Percentiles rank a stretch among this genome's conserved stretches.
Evolutionary conservation across 2,329 filamentous ascomycete genomes (phyloP).

Genomic region (Thelonectria blattea): DNA sequence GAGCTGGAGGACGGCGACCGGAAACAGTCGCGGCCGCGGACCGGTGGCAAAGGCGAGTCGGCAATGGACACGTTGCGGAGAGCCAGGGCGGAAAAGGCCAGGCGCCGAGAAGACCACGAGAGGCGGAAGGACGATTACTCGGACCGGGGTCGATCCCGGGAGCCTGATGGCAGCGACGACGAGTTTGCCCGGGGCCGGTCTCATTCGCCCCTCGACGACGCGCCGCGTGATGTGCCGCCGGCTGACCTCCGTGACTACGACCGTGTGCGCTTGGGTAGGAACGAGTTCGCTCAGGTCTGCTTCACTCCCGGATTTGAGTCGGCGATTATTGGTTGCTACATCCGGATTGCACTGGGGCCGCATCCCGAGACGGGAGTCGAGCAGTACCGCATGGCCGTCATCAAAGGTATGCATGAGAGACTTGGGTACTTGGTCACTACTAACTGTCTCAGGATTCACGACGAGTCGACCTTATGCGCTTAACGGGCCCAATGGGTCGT

Average conservation of each 20-base stretch:
- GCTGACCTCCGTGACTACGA: slow-evolving; percentile 83
- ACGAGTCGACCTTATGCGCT: slow-evolving; percentile 85
- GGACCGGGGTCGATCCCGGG: slow-evolving; percentile 47
- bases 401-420: slow-evolving; percentile 70
- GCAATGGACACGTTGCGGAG: slow-evolving; percentile 75
- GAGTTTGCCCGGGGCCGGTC: slow-evolving; percentile 72
- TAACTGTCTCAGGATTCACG: slow-evolving; percentile 67
- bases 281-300: slow-evolving; percentile 87
- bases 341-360: slow-evolving; percentile 81
- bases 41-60: slow-evolving; percentile 52
- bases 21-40: slow-evolving; percentile 76
- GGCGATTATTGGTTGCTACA: slow-evolving; percentile 82
- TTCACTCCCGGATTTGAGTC: slow-evolving; percentile 91
- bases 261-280: slow-evolving; percentile 80
- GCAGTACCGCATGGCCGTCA: slow-evolving; percentile 85
- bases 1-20: slow-evolving; percentile 78
- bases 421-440: background rate
- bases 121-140: slow-evolving; percentile 62
- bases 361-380: slow-evolving; percentile 75
- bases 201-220: slow-evolving; percentile 65
- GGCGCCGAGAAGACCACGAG: slow-evolving; percentile 58
- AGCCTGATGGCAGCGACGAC: slow-evolving; percentile 75
- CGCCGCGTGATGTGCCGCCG: slow-evolving; percentile 71
- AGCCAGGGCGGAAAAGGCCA: slow-evolving; percentile 66
- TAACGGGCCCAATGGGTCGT: slow-evolving; percentile 75